These are phyloP conservation scores for Saturnispora zaruensis DNA, from an alignment of 805 yeast genomes.

Conservation along the genomic window DNA sequence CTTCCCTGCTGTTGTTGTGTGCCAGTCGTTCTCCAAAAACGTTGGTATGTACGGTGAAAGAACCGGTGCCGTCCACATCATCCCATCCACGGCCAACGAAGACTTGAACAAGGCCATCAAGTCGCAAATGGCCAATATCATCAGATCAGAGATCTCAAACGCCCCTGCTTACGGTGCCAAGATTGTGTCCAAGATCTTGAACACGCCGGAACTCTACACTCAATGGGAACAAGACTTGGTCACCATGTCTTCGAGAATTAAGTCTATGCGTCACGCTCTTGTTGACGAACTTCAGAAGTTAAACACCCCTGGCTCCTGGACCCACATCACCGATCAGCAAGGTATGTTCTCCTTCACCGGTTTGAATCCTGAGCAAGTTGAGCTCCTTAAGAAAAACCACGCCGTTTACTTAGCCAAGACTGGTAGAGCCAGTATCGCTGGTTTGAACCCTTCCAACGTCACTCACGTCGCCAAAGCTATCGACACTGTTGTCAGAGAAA, in stretches of 20 bases:
- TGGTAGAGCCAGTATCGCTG: conserved; percentile 93
- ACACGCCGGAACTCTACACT: conserved; percentile 50
- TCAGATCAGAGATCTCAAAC: conserved; percentile 80
- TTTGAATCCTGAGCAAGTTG: conserved; percentile 65
- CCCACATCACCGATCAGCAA: conserved; percentile 79
- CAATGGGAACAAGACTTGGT: conserved; percentile 83
- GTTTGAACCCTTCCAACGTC: conserved; percentile 74
- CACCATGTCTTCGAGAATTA: conserved; percentile 82
- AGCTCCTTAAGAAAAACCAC: conserved; percentile 63
- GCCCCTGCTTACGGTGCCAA: conserved; percentile 97
- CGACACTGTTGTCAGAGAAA: conserved; percentile 56
- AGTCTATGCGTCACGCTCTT: conserved; percentile 64
- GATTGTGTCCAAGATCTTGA: conserved; percentile 69
- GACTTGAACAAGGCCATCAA: conserved; percentile 47
- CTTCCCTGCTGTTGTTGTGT: conserved; percentile 54
- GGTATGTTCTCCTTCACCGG: conserved; percentile 99
- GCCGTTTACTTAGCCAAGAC: conserved; percentile 73
- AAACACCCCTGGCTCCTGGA: conserved; percentile 86
- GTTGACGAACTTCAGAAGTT: conserved; percentile 51
- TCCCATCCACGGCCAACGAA: conserved; percentile 38
- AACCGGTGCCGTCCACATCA: conserved; percentile 84
- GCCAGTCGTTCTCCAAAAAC: conserved; percentile 96
- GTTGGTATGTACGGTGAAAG: conserved; percentile 97
- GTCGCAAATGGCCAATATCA: conserved; percentile 68
- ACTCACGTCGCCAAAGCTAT: conserved; percentile 71